Evolutionary conservation across 2,329 filamentous ascomycete species (phyloP), one percentile per base, ranked within the genome.

Genomic region (Pseudogymnoascus sp.): DNA sequence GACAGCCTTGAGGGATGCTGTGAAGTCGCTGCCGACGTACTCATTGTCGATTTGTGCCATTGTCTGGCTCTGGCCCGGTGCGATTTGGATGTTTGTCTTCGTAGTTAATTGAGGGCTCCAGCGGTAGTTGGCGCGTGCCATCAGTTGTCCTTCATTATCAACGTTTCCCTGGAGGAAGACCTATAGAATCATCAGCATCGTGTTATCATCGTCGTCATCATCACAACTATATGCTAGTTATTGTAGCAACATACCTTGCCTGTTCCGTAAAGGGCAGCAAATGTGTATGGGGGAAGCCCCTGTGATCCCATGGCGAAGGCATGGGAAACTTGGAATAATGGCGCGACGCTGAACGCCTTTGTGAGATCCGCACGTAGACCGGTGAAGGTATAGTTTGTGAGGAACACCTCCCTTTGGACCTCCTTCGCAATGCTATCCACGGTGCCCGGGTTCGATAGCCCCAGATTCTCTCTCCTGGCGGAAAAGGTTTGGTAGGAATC

Each of bases 281-380:
- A 96, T 63, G 91, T 91, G 79, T 99, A 99, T 38, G 95, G 95
- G 75, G 93, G 93, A 76, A 96, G 82, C 69, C 89, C 87, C 78
- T 96, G 91, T 47, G 84, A 85, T 71, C 95, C 93, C 85, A 97
- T 91, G 63, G 93, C 89, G 77, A 99, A 95, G 71, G 95, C 91
- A 80, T 99, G 95, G 69, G 93, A 97, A 71, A 97, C 90, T 79
- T 97, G 93, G 83, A 99, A 99, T 70, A 97, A 81, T 64, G 95
- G 95, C 64, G 87, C 86, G 76, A 96, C 86, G 83, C 92, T 95
- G 80, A 97, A 96, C 74, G 91, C 87, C 83, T 97, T 97, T 75
- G 92, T 97, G 75, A 97, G 82, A 78, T 99, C 95, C 76, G 93
- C 96, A 75, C 93, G 90, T 76, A 99, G 84, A 73, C 95, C 95